Evolutionary conservation across 2,329 filamentous ascomycete genomes (phyloP).

Genomic region (Ascocoryne sarcoides): DNA sequence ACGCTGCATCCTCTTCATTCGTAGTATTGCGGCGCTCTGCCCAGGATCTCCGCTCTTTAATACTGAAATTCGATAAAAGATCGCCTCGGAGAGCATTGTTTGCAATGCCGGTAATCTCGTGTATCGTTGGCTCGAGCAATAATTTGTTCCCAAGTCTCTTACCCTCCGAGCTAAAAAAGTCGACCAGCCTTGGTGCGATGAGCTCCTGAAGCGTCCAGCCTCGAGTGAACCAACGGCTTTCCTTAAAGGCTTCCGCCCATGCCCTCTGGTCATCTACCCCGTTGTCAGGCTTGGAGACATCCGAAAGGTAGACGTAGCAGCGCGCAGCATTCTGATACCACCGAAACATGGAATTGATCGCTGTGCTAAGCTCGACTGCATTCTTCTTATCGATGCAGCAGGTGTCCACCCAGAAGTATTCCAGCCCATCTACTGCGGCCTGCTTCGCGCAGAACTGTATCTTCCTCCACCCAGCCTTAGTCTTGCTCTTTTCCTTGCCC

Average conservation of each 20-base stretch:
- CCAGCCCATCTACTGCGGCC: constrained; percentile 1
- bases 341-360: constrained; percentile 9
- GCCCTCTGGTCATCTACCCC: not conserved
- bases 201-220: constrained; percentile 2
- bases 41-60: constrained; percentile 35
- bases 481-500: constrained; percentile 1
- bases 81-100: constrained; percentile 11
- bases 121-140: constrained; percentile 8
- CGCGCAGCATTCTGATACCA: constrained; percentile 8
- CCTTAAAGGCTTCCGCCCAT: constrained; percentile 3
- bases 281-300: constrained; percentile 3
- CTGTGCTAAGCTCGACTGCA: not conserved
- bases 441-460: constrained; percentile 5
- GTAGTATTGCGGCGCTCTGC: constrained; percentile 30
- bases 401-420: constrained; percentile 13
- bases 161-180: constrained; percentile 10
- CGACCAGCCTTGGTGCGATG: constrained; percentile 11
- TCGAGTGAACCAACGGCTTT: constrained; percentile 2
- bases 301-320: constrained; percentile 10
- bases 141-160: constrained; percentile 11
- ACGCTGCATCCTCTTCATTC: constrained; percentile 33
- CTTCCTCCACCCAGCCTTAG: constrained; percentile 20
- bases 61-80: constrained; percentile 27
- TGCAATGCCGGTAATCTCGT: constrained; percentile 11
- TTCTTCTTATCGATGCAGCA: constrained; percentile 11